Conservation (phyloP, 306 rosid genomes). For the Hylodesmum podocarpum region DNA sequence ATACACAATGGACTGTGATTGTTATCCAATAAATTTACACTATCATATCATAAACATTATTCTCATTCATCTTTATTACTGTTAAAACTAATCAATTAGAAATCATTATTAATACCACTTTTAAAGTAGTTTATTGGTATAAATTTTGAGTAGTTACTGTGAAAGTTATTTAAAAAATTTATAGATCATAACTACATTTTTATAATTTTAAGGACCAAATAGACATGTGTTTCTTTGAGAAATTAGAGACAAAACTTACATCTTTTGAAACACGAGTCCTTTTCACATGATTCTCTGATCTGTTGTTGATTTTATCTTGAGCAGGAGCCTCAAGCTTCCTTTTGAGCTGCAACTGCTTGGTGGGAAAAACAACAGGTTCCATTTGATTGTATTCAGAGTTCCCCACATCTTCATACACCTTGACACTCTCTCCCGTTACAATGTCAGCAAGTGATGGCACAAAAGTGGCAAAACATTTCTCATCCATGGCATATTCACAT, state of each 20-base stretch:
- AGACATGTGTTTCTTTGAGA: background rate
- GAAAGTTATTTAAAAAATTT: too few species aligned
- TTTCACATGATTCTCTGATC: slow-evolving; percentile 49
- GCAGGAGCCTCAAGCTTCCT: slow-evolving; percentile 46
- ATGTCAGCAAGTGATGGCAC: slow-evolving; percentile 40
- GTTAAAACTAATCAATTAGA: too few species aligned
- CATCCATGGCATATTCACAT: slow-evolving; percentile 31
- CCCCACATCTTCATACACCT: slow-evolving; percentile 31
- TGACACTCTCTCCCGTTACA: slow-evolving; percentile 45
- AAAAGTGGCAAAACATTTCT: slow-evolving; percentile 33
- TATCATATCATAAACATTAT: too few species aligned
- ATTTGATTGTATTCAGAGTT: slow-evolving; percentile 27
- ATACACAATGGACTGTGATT: too few species aligned
- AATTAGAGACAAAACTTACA: slow-evolving; percentile 46
- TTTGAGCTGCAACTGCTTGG: slow-evolving; percentile 43
- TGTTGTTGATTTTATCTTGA: slow-evolving; percentile 29
- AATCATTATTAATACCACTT: too few species aligned
- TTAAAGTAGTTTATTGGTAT: too few species aligned
- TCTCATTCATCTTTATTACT: too few species aligned
- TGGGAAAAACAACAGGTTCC: slow-evolving; percentile 23
- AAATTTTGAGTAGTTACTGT: too few species aligned
- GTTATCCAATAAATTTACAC: too few species aligned
- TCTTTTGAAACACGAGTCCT: slow-evolving; percentile 43
- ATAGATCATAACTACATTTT: background rate
- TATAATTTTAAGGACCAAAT: background rate